These are phyloP conservation scores for Cruciata laevipes DNA, from an alignment of 257 asterid genomes.

Conservation along the genomic window DNA sequence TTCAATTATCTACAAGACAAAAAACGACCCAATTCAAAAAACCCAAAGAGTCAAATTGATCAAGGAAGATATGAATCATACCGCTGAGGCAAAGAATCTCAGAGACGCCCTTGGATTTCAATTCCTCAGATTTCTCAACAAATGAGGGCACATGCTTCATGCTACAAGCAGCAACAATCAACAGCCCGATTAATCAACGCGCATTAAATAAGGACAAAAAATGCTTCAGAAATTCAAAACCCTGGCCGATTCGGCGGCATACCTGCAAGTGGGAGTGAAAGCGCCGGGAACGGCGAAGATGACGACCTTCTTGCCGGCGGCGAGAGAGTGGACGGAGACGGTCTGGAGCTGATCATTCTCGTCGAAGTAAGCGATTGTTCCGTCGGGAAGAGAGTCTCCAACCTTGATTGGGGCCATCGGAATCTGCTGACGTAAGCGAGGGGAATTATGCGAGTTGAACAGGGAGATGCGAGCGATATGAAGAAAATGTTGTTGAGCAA, in stretches of 20 bases:
- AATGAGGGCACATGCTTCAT: conserved; percentile 92
- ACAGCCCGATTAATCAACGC: neutral
- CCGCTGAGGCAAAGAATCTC: conserved; percentile 69
- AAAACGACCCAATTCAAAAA: too few species aligned
- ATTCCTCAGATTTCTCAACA: conserved; percentile 68
- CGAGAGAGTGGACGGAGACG: conserved; percentile 62
- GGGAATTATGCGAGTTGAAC: neutral
- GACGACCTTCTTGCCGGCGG: conserved; percentile 67
- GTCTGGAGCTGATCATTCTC: conserved; percentile 65
- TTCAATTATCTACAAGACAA: too few species aligned
- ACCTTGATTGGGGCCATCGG: conserved; percentile 45
- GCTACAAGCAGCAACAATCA: conserved; percentile 25
- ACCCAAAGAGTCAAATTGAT: neutral
- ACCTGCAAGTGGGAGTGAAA: conserved; percentile 89
- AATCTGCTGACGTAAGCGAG: neutral
- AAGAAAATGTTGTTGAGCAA: too few species aligned
- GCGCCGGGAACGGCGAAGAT: conserved; percentile 91
- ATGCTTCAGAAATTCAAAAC: neutral
- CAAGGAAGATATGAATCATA: conserved; percentile 10
- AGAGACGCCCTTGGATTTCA: conserved; percentile 71
- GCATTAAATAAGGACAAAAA: too few species aligned
- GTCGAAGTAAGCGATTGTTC: conserved; percentile 42
- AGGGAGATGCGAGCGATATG: too few species aligned
- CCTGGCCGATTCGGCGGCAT: neutral
- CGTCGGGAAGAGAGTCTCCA: neutral